Evolutionary conservation across 208 protist genomes (phyloP).

Genomic region (Acanthamoeba quina): DNA sequence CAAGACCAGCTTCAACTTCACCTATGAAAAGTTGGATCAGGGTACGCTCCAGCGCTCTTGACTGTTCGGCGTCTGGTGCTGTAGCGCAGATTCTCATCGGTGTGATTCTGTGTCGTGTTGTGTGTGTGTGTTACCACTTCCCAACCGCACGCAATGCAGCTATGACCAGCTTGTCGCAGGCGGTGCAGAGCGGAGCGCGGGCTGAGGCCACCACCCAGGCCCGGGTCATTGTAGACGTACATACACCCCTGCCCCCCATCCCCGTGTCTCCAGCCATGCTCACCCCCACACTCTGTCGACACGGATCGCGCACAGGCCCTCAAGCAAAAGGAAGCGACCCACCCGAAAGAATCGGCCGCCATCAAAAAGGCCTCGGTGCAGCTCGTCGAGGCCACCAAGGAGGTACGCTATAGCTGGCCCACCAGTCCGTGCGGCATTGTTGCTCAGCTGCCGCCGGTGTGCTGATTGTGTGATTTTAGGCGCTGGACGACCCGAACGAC

Average conservation of each 20-base stretch:
- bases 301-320: not conserved
- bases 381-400: not conserved
- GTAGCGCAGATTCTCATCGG: not conserved
- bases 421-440: not conserved
- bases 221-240: not conserved
- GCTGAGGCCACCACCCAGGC: conserved; percentile 4
- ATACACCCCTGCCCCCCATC: not conserved
- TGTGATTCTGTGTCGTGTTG: no score
- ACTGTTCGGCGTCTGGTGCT: not conserved
- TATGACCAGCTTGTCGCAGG: not conserved
- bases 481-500: not conserved
- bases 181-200: not conserved
- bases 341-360: not conserved
- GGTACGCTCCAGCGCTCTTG: not conserved
- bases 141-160: not conserved
- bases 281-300: not conserved
- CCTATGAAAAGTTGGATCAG: conserved; percentile 5
- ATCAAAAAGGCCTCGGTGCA: not conserved
- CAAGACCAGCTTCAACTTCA: conserved; percentile 11
- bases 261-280: not conserved
- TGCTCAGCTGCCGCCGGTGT: not conserved
- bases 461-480: not conserved
- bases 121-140: no score
- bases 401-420: not conserved
- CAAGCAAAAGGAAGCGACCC: not conserved